Base-by-base conservation (phyloP, 2,329 filamentous ascomycete genomes). In the Ophiostoma sp. region DNA sequence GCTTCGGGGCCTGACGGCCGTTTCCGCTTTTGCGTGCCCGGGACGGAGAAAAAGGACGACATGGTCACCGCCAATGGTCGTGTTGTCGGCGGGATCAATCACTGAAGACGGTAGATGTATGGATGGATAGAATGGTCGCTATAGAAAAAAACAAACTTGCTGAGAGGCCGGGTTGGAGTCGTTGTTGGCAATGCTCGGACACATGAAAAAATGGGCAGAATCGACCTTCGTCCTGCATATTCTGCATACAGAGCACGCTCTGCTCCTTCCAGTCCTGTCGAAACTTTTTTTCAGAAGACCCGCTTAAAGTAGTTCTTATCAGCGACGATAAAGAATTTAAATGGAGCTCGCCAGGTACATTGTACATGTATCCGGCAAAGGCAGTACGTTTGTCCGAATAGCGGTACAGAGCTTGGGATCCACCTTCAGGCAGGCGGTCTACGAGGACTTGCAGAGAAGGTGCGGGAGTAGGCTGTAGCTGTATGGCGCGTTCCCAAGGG, bases 41-140 rank as follows among this genome's bases (percentile, higher is more conserved):
- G 93, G 54, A 90, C 83, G 68, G 94, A 97, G 81, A 99, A 99
- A 81, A 98, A 99, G 54, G 94, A 97, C 77, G 94, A 96, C 94
- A 96, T 96, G 74, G 74, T 52, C 23, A n/a, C 15, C 20, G 62
- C 35, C 20, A 39, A 41, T 7, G 20, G 62, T 39, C 31, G 60
- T 10, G 31, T 35, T 65, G 62, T 23, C 4, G 62, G 62, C 23
- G 60, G 27, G 27, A 54, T 4, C 27, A 13, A 23, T 64, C n/a
- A 4, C 60, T n/a, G 6, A 62, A 35, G 15, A 52, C 15, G n/a
- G 33, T 35, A 39, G 64, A 31, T n/a, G 7, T 20, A 48, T 48
- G 44, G 20, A 48, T 48, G 20, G 17, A n/a, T 20, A 8, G 5
- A 20, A 48, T 48, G 20, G 64, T 27, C 35, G 33, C 13, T 41